Conservation (phyloP, 179 eudicot genomes). For the Drosera spatulata region DNA sequence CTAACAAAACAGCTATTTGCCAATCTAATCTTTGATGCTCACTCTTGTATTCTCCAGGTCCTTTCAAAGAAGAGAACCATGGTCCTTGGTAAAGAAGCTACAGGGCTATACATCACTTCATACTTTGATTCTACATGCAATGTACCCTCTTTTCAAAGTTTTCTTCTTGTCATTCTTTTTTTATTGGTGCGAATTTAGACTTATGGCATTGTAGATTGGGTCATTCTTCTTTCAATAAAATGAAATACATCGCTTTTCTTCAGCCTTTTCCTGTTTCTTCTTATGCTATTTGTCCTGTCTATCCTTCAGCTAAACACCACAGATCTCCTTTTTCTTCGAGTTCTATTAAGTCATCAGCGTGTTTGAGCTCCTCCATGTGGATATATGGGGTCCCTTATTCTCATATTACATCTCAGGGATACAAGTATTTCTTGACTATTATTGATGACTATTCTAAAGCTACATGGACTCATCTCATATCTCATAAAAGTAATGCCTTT, state of each 20-base stretch:
- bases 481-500: no score
- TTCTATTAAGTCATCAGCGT: background rate
- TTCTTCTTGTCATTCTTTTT: no score
- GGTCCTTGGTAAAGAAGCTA: background rate
- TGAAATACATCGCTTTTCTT: background rate
- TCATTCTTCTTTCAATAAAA: background rate
- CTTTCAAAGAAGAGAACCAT: background rate
- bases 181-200: no score
- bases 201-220: background rate
- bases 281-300: background rate
- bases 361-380: no score
- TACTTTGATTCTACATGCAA: no score
- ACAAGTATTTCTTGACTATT: slow-evolving; percentile 1
- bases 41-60: background rate
- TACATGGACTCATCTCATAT: background rate
- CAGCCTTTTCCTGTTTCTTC: background rate
- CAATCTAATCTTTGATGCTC: no score
- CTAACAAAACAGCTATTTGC: no score
- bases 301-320: background rate
- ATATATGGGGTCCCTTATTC: no score
- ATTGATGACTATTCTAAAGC: background rate
- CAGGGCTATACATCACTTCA: background rate
- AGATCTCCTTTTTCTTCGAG: background rate
- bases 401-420: no score
- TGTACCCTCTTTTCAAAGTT: no score